Evolutionary conservation across 768 basidiomycete genomes (phyloP).

Genomic region (Coprinopsis cinerea): DNA sequence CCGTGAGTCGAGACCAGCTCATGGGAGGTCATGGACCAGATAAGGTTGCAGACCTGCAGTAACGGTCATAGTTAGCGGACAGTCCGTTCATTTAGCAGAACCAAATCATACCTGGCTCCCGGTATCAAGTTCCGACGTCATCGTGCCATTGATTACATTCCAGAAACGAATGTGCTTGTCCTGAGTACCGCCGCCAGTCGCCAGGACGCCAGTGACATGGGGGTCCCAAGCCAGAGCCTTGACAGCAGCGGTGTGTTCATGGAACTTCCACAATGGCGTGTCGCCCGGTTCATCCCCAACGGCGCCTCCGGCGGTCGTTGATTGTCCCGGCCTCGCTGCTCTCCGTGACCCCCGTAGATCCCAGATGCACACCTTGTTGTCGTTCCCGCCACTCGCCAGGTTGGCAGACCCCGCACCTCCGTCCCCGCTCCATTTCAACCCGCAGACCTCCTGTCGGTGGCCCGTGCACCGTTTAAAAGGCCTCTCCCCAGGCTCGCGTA

Average conservation of each 20-base stretch:
- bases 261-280: slow-evolving; percentile 86
- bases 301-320: slow-evolving; percentile 18
- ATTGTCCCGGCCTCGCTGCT: slow-evolving; percentile 20
- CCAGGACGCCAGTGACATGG: slow-evolving; percentile 84
- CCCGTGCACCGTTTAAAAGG: slow-evolving; percentile 71
- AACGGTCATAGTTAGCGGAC: slow-evolving; percentile 6
- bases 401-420: slow-evolving; percentile 38
- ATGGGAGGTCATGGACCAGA: slow-evolving; percentile 93
- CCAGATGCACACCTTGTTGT: slow-evolving; percentile 99
- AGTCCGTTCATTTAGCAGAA: neutral
- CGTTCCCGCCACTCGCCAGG: slow-evolving; percentile 93
- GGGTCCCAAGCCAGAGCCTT: slow-evolving; percentile 99
- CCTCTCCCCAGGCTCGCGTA: slow-evolving; percentile 58
- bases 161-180: slow-evolving; percentile 98
- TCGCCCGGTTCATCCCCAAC: slow-evolving; percentile 36
- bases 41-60: slow-evolving; percentile 87
- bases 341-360: slow-evolving; percentile 69
- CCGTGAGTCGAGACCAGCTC: slow-evolving; percentile 98
- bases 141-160: slow-evolving; percentile 83
- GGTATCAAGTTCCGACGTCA: slow-evolving; percentile 87
- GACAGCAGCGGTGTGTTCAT: slow-evolving; percentile 94
- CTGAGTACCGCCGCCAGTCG: slow-evolving; percentile 96
- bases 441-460: slow-evolving; percentile 93
- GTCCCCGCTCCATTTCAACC: slow-evolving; percentile 81
- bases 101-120: slow-evolving; percentile 77